Conservation (phyloP, 2,329 filamentous ascomycete species). For the Incumbomyces lentus region DNA sequence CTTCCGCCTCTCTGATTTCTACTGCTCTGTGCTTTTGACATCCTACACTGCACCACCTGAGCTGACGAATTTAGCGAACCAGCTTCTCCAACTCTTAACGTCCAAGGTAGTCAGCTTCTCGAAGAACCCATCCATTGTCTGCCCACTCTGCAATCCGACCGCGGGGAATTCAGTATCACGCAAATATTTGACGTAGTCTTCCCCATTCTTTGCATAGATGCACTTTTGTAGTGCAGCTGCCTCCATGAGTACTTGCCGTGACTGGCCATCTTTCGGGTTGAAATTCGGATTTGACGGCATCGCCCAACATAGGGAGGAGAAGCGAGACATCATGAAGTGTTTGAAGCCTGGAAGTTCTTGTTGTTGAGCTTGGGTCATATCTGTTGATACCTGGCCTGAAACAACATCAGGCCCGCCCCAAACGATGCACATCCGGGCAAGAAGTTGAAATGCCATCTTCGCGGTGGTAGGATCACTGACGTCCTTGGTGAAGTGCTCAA, state of each 20-base stretch:
- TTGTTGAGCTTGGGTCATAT: constrained; percentile 31
- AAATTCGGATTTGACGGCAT: constrained; percentile 71
- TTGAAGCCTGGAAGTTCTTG: constrained; percentile 73
- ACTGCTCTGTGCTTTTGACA: no score
- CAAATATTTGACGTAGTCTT: constrained; percentile 56
- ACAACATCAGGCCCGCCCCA: constrained; percentile 82
- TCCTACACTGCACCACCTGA: constrained; percentile 12
- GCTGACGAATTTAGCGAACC: constrained; percentile 31
- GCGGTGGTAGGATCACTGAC: constrained; percentile 56
- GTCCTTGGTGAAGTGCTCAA: constrained; percentile 74
- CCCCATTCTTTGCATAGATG: constrained; percentile 83
- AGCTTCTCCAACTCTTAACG: constrained; percentile 36
- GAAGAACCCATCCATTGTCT: constrained; percentile 38
- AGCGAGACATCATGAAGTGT: constrained; percentile 75
- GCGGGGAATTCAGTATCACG: constrained; percentile 35
- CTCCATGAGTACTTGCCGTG: constrained; percentile 76
- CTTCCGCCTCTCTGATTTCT: no score
- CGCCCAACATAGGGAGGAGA: constrained; percentile 84
- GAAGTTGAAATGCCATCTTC: constrained; percentile 69
- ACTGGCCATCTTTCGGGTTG: constrained; percentile 77
- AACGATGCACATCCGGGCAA: constrained; percentile 70
- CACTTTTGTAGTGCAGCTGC: constrained; percentile 78
- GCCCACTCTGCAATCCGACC: constrained; percentile 35
- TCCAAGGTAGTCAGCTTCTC: constrained; percentile 35
- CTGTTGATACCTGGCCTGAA: constrained; percentile 20